These are phyloP conservation scores for Fusarium oligoseptatum DNA, from an alignment of 2,329 filamentous ascomycete species.

Conservation along the genomic window DNA sequence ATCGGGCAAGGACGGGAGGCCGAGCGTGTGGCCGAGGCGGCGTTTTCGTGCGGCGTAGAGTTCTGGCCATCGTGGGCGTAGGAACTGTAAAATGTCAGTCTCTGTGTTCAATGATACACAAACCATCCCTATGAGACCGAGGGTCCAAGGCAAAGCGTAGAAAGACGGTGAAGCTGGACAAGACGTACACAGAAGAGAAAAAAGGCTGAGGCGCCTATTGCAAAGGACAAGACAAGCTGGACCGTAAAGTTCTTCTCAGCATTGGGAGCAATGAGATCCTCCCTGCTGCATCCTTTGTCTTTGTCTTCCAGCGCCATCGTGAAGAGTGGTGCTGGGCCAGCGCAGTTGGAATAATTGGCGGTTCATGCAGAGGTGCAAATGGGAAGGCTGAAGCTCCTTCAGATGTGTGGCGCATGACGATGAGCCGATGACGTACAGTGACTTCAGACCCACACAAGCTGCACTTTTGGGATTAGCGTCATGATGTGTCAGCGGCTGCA, in stretches of 20 bases:
- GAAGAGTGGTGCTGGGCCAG: conserved; percentile 9
- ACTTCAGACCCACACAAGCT: conserved; percentile 28
- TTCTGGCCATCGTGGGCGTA: conserved; percentile 91
- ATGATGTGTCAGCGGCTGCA: conserved; percentile 3
- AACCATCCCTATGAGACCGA: background rate
- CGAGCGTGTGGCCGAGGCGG: conserved; percentile 69
- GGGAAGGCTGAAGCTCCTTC: conserved; percentile 31
- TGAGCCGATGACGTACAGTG: conserved; percentile 35
- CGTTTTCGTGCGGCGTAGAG: conserved; percentile 92
- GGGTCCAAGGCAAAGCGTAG: background rate
- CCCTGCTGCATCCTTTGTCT: background rate
- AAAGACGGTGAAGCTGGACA: background rate
- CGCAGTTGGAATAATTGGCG: conserved; percentile 13
- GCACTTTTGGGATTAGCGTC: background rate
- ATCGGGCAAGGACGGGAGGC: conserved; percentile 83
- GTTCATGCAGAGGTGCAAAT: conserved; percentile 30
- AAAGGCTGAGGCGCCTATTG: conserved; percentile 78
- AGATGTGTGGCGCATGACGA: conserved; percentile 28
- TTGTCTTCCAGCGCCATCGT: conserved; percentile 10
- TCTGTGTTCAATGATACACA: background rate
- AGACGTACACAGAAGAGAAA: conserved; percentile 78
- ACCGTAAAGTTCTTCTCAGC: conserved; percentile 63
- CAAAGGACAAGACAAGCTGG: conserved; percentile 80
- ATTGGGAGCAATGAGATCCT: conserved; percentile 43
- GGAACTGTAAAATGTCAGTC: conserved; percentile 64